phyloP scores from a whole-genome alignment of 108 stramenopile species.

The Pseudonitzschia multiseries region DNA sequence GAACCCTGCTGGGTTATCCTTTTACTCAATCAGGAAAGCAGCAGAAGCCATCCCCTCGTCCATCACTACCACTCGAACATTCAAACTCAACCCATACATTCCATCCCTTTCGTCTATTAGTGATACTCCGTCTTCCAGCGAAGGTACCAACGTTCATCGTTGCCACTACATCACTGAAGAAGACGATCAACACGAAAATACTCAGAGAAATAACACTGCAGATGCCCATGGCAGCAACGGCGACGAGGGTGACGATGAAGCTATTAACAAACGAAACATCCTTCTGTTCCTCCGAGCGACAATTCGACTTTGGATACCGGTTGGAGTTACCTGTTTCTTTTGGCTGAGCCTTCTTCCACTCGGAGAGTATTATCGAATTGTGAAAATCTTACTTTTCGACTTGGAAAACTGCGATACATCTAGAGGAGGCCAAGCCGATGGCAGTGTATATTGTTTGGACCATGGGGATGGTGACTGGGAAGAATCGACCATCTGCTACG shows the following conservation, averaged over 20 bases:
- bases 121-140: neutral
- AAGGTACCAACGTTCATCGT: neutral
- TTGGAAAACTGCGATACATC: neutral
- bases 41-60: neutral
- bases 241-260: neutral
- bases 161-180: neutral
- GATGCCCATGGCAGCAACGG: neutral
- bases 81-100: neutral
- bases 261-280: neutral
- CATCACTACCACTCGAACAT: neutral
- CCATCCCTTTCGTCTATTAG: neutral
- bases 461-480: no score
- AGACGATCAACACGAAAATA: neutral
- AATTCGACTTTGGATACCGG: neutral
- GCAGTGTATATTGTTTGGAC: no score
- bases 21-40: neutral
- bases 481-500: no score
- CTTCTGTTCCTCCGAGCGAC: neutral
- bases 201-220: neutral
- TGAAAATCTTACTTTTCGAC: neutral
- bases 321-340: constrained; percentile 2
- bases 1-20: neutral
- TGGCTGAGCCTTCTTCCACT: neutral
- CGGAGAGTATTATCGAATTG: neutral
- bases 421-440: no score